Evolutionary conservation across 2,329 filamentous ascomycete genomes (phyloP).

Genomic region (Cercospora zeae-maydis): DNA sequence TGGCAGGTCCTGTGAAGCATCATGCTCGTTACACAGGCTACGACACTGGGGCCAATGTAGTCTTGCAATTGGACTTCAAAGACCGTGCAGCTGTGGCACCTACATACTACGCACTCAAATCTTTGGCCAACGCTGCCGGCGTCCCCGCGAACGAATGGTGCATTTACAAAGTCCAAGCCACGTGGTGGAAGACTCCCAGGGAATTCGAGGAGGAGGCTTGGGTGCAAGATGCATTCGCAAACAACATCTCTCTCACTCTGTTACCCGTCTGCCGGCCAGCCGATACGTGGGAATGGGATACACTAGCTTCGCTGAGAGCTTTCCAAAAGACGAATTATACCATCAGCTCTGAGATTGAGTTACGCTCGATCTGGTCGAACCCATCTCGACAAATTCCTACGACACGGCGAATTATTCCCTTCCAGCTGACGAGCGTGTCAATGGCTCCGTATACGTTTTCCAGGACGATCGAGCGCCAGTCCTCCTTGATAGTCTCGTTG

Average conservation of each 20-base stretch:
- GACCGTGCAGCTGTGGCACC: conserved; percentile 21
- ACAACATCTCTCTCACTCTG: neutral
- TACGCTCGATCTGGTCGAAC: neutral
- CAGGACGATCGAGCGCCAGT: neutral
- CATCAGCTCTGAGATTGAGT: neutral
- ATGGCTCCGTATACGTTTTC: neutral
- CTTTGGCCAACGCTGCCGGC: neutral
- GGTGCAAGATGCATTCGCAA: neutral
- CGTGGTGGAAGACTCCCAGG: neutral
- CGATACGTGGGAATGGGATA: neutral
- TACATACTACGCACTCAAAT: conserved; percentile 20
- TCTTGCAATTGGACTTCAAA: conserved; percentile 24
- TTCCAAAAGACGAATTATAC: neutral
- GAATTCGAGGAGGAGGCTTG: neutral
- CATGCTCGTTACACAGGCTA: neutral
- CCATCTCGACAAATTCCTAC: neutral
- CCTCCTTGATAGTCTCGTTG: neutral
- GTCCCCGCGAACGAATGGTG: neutral
- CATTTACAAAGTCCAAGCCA: neutral
- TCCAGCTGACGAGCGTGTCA: neutral
- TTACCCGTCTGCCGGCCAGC: neutral
- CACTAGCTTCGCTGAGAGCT: neutral
- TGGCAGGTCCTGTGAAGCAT: neutral
- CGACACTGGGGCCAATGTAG: conserved; percentile 21
- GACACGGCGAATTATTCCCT: neutral